These are phyloP conservation scores for Cercospora sesami DNA, from an alignment of 2,329 filamentous ascomycete genomes.

Conservation along the genomic window DNA sequence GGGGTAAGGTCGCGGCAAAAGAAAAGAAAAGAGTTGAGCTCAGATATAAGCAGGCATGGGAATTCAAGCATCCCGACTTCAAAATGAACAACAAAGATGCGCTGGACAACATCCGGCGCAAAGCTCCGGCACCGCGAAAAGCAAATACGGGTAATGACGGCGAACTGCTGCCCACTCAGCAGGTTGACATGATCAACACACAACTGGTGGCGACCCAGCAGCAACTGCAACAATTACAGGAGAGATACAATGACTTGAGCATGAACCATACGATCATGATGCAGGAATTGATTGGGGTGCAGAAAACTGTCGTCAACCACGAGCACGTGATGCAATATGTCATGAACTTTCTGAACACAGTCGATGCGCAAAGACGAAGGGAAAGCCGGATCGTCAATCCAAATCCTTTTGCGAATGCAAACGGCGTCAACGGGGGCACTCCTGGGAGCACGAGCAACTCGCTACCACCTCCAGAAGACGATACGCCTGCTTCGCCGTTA, in stretches of 20 bases:
- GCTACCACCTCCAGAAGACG: conserved; percentile 50
- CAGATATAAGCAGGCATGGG: conserved; percentile 67
- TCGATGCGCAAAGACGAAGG: conserved; percentile 64
- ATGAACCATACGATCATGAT: conserved; percentile 65
- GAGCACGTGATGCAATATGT: conserved; percentile 70
- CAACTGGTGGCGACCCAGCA: conserved; percentile 88
- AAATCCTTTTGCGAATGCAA: conserved; percentile 39
- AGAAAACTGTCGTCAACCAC: conserved; percentile 71
- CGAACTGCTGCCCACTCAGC: conserved; percentile 75
- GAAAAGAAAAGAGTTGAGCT: conserved; percentile 30
- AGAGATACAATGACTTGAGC: conserved; percentile 76
- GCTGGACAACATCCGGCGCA: conserved; percentile 91
- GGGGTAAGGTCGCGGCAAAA: conserved; percentile 56
- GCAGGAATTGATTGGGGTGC: conserved; percentile 63
- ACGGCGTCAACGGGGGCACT: conserved; percentile 20
- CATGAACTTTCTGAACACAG: conserved; percentile 65
- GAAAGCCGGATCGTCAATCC: conserved; percentile 55
- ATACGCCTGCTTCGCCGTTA: conserved; percentile 65
- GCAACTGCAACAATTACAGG: conserved; percentile 83
- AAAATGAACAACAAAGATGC: conserved; percentile 94
- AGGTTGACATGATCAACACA: conserved; percentile 84
- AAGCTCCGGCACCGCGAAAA: conserved; percentile 89
- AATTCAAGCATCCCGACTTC: conserved; percentile 97
- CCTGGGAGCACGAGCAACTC: conserved; percentile 17
- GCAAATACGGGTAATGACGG: conserved; percentile 60